These are phyloP conservation scores for Citrus medica DNA, from an alignment of 345 rosid genomes.

Conservation along the genomic window DNA sequence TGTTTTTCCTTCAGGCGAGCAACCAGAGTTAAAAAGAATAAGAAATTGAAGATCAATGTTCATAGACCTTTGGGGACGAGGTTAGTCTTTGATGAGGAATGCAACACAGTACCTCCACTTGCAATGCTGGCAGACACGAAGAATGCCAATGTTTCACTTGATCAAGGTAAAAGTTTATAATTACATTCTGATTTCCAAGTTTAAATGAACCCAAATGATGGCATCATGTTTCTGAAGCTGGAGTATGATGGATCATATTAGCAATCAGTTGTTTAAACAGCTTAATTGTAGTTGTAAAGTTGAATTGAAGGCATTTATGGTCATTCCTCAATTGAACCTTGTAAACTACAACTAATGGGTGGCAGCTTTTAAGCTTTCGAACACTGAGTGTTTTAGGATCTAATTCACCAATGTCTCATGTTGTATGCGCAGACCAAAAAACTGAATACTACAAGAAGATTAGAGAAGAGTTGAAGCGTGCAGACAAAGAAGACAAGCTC, in stretches of 20 bases:
- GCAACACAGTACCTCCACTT: constrained; percentile 73
- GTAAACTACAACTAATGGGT: background rate
- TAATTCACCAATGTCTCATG: background rate
- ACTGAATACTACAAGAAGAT: constrained; percentile 57
- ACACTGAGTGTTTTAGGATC: background rate
- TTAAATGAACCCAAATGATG: background rate
- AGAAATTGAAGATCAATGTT: constrained; percentile 79
- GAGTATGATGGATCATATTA: background rate
- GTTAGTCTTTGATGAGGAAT: constrained; percentile 82
- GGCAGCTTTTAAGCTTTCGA: background rate
- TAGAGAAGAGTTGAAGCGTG: constrained; percentile 73
- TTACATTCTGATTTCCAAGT: background rate
- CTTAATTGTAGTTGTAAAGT: background rate
- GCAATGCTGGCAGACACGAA: constrained; percentile 65
- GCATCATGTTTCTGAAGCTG: background rate
- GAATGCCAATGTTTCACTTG: constrained; percentile 44
- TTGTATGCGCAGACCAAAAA: constrained; percentile 44
- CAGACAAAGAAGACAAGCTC: constrained; percentile 76
- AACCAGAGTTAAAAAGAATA: constrained; percentile 72
- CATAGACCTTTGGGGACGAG: constrained; percentile 79
- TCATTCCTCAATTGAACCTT: background rate
- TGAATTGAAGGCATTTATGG: background rate
- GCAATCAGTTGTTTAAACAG: background rate
- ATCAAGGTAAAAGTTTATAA: constrained; percentile 48
- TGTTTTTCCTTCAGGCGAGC: constrained; percentile 45